Evolutionary conservation across 2,329 filamentous ascomycete genomes (phyloP), one percentile per base, ranked within the genome.

Genomic region (Aureobasidium sp.): DNA sequence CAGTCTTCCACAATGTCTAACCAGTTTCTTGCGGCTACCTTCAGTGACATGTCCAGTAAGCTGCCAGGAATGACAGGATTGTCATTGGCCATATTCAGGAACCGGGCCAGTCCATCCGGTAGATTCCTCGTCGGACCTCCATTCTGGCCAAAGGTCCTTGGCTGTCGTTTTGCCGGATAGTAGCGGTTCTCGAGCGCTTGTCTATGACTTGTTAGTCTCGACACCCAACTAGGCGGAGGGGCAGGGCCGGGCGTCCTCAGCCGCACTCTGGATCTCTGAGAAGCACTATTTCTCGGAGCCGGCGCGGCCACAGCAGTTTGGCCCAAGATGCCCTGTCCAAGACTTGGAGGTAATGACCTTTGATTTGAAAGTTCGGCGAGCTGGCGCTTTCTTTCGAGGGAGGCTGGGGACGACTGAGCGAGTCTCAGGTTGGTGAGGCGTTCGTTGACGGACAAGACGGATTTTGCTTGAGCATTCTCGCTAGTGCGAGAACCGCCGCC

Each of bases 21-120:
- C 84, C 84, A 87, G 27, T 84, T 77, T 27, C 71, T 67, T 2
- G 83, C 82, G 67, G 86, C 79, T 0, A 76, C 75, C 66, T 81
- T 83, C 41, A 87, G 68, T 17, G 79, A 70, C 5, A 75, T 68
- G 70, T 86, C 79, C 49, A 80, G 65, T 8, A 87, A 72, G 58
- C 78, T 82, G 39, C 68, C 65, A n/a, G 68, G 64, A 22, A 25
- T 22, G 31, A 63, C 56, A 9, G 31, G 51, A 15, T 65, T 62
- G 11, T 64, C 37, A 11, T 66, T 66, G 39, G 64, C 52, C 52
- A 71, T 49, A 6, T 63, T 61, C 6, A 67, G 63, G 51, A 72
- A 73, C 49, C 68, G 57, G 39, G 67, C 49, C 44, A 73, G 51
- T 31, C 66, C 56, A 45, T 66, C 61, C 14, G 70, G 70, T 52